phyloP scores from a whole-genome alignment of 176 grass and related monocot genomes.

The Stipa capillata region DNA sequence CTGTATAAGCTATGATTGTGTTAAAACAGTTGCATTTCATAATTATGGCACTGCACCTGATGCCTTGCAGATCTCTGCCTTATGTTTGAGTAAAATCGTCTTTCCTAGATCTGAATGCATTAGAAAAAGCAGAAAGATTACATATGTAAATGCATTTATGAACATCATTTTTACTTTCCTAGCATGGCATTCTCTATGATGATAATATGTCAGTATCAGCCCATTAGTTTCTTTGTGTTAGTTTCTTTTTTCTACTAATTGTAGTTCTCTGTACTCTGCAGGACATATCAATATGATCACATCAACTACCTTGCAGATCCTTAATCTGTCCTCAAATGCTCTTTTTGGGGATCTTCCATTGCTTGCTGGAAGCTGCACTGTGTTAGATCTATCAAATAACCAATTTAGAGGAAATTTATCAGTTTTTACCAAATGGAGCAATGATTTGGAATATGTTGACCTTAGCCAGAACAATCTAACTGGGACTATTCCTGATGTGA shows the following conservation, averaged over 20 bases:
- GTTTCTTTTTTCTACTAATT: background rate
- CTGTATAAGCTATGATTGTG: constrained; percentile 3
- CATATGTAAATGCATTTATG: background rate
- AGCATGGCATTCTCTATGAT: background rate
- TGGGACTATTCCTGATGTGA: constrained; percentile 64
- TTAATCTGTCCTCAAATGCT: constrained; percentile 92
- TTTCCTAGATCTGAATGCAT: background rate
- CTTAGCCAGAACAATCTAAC: constrained; percentile 78
- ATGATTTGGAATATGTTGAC: constrained; percentile 82
- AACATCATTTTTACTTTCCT: background rate
- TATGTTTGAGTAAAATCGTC: background rate
- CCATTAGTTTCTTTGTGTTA: background rate
- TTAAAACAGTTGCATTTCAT: constrained; percentile 9
- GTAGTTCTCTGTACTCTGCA: constrained; percentile 28
- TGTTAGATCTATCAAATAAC: constrained; percentile 95
- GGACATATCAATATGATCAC: constrained; percentile 99
- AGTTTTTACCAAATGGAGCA: constrained; percentile 82
- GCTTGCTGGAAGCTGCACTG: constrained; percentile 76
- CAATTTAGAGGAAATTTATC: constrained; percentile 79
- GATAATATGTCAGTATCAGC: background rate
- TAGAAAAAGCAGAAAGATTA: background rate
- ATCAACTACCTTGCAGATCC: constrained; percentile 69
- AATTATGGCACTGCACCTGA: background rate
- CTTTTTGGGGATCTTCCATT: constrained; percentile 85
- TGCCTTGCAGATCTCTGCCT: background rate